A percentile compares a stretch with the other conserved stretches of the same genome.
Evolutionary conservation across 2,329 filamentous ascomycete genomes (phyloP).

Genomic region (Helicocarpus griseus): DNA sequence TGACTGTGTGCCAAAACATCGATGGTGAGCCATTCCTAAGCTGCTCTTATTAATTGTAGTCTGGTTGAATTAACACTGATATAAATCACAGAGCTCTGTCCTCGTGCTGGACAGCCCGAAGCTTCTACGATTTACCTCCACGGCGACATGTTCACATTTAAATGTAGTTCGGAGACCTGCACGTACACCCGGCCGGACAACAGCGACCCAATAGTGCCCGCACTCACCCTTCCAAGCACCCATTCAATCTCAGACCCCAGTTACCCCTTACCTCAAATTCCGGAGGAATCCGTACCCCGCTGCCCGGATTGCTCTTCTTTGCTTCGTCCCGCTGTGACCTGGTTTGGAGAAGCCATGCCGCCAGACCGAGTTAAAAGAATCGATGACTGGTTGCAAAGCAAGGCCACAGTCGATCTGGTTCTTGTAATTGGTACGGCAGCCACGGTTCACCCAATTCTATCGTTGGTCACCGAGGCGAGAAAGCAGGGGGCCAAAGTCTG

Average conservation of each 20-base stretch:
- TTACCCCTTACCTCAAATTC: background rate
- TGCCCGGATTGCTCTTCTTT: conserved; percentile 1
- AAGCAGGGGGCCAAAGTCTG: conserved; percentile 1
- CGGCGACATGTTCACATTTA: conserved; percentile 1
- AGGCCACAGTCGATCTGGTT: background rate
- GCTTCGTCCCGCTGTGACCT: conserved; percentile 1
- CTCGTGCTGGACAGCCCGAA: background rate
- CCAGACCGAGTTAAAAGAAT: background rate
- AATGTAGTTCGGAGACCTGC: conserved; percentile 2
- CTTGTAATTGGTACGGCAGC: conserved; percentile 2
- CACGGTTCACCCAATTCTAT: background rate
- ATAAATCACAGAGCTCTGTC: background rate
- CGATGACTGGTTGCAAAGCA: background rate
- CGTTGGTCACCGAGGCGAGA: background rate
- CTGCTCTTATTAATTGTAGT: background rate
- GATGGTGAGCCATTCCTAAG: background rate
- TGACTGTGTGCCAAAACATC: conserved; percentile 4
- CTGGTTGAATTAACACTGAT: background rate
- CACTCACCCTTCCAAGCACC: conserved; percentile 1
- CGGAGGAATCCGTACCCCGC: background rate
- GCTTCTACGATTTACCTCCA: conserved; percentile 2
- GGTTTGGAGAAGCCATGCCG: background rate
- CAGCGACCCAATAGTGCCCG: background rate
- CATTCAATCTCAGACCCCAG: conserved; percentile 2
- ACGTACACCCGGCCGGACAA: background rate